phyloP scores from a whole-genome alignment of 2,329 filamentous ascomycete species.

The Aspergillus fumigatus region DNA sequence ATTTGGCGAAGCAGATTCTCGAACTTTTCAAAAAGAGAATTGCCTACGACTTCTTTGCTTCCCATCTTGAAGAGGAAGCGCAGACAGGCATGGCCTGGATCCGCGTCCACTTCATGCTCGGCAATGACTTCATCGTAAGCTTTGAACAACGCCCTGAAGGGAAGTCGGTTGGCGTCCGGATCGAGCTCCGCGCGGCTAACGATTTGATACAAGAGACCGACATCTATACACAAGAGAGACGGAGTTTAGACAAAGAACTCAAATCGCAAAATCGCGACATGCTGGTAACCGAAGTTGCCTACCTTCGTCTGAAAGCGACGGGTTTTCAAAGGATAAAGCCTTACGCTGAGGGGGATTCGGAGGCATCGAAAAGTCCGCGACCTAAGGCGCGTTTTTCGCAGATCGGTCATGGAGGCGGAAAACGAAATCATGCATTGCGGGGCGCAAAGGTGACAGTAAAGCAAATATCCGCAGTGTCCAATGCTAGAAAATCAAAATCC shows the following conservation, averaged over 20 bases:
- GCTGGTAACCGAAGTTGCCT: slow-evolving; percentile 7
- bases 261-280: neutral
- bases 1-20: slow-evolving; percentile 62
- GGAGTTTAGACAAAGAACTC: neutral
- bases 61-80: slow-evolving; percentile 76
- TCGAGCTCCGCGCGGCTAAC: slow-evolving; percentile 66
- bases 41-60: slow-evolving; percentile 51
- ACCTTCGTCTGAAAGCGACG: slow-evolving; percentile 59
- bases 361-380: slow-evolving; percentile 48
- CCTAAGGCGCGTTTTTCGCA: slow-evolving; percentile 42
- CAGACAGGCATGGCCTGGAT: slow-evolving; percentile 70
- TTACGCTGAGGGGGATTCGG: slow-evolving; percentile 41
- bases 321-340: slow-evolving; percentile 38
- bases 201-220: slow-evolving; percentile 72
- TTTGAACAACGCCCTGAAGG: slow-evolving; percentile 72
- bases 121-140: slow-evolving; percentile 76
- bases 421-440: slow-evolving; percentile 39
- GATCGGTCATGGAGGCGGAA: slow-evolving; percentile 39
- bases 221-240: slow-evolving; percentile 52
- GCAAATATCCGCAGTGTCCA: slow-evolving; percentile 3
- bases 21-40: slow-evolving; percentile 65
- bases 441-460: slow-evolving; percentile 9
- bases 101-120: slow-evolving; percentile 64
- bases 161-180: slow-evolving; percentile 59
- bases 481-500: neutral